Conservation (phyloP, 2,329 filamentous ascomycete species). For the Penicillium concentricum region DNA sequence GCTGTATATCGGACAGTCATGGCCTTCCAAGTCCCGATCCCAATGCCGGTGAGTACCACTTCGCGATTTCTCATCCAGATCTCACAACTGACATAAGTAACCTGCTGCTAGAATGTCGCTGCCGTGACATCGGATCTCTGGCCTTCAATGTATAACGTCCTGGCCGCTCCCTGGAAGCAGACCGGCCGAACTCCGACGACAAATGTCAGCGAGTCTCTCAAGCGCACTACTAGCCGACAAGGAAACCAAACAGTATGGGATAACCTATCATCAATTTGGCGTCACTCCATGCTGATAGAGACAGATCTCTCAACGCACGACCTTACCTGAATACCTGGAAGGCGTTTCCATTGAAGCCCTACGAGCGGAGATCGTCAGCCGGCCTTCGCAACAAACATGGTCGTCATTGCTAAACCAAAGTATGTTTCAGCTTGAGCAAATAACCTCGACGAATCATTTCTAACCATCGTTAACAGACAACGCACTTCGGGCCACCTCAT, state of each 20-base stretch:
- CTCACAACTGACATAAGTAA: conserved; percentile 12
- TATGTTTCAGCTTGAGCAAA: conserved; percentile 10
- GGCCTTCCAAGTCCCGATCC: conserved; percentile 53
- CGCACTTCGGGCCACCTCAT: conserved; percentile 18
- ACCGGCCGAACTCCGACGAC: conserved; percentile 23
- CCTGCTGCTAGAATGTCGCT: conserved; percentile 44
- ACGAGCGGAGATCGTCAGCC: conserved; percentile 18
- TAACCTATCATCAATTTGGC: neutral
- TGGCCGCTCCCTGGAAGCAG: conserved; percentile 39
- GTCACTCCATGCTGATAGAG: neutral
- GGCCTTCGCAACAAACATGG: conserved; percentile 19
- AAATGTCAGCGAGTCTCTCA: conserved; percentile 11
- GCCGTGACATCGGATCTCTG: conserved; percentile 45
- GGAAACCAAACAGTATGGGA: conserved; percentile 23
- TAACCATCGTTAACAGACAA: conserved; percentile 13
- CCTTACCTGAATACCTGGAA: conserved; percentile 30
- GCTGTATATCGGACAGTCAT: conserved; percentile 42
- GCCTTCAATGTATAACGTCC: conserved; percentile 43
- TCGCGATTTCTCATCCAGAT: neutral
- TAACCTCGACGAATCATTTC: neutral
- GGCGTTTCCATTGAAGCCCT: conserved; percentile 27
- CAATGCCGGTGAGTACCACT: conserved; percentile 44
- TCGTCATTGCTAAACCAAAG: conserved; percentile 20
- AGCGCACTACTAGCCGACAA: conserved; percentile 15
- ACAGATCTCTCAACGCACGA: conserved; percentile 14